These are phyloP conservation scores for Candida pseudoviswanathii DNA, from an alignment of 1,139 yeast species.

Conservation along the genomic window DNA sequence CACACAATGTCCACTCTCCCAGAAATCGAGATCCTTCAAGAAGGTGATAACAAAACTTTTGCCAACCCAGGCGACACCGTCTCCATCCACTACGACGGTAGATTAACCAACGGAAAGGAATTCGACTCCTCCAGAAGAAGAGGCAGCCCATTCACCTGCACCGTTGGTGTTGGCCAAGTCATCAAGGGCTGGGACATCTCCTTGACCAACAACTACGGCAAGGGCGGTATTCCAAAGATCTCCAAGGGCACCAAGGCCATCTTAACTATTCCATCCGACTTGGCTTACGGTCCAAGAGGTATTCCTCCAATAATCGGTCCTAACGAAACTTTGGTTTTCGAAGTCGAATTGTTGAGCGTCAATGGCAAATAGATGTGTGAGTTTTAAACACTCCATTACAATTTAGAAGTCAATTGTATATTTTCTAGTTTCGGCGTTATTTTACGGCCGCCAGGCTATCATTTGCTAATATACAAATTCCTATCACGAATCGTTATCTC, in stretches of 20 bases:
- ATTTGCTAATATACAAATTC: constrained; percentile 18
- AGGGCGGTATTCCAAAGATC: constrained; percentile 86
- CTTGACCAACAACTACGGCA: constrained; percentile 16
- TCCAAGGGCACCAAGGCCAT: constrained; percentile 91
- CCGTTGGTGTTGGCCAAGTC: constrained; percentile 94
- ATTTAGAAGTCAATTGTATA: not conserved
- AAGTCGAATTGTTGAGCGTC: constrained; percentile 85
- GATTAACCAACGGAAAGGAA: constrained; percentile 89
- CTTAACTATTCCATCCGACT: constrained; percentile 88
- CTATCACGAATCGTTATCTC: constrained; percentile 25
- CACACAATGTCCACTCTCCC: constrained; percentile 20
- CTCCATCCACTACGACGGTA: constrained; percentile 94
- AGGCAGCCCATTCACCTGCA: constrained; percentile 91
- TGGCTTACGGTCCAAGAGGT: constrained; percentile 93
- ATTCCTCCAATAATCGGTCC: constrained; percentile 97
- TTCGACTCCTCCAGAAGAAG: constrained; percentile 94
- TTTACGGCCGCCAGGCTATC: constrained; percentile 12
- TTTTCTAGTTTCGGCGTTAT: constrained; percentile 3
- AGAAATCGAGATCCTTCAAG: constrained; percentile 46
- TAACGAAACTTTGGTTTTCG: constrained; percentile 89
- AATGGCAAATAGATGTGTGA: constrained; percentile 24
- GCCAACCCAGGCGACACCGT: constrained; percentile 86
- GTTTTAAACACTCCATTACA: not conserved
- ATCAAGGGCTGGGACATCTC: constrained; percentile 87
- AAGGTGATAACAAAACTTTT: constrained; percentile 83